Conservation (phyloP, 306 rosid species). For the Astragalus glycyphyllos region DNA sequence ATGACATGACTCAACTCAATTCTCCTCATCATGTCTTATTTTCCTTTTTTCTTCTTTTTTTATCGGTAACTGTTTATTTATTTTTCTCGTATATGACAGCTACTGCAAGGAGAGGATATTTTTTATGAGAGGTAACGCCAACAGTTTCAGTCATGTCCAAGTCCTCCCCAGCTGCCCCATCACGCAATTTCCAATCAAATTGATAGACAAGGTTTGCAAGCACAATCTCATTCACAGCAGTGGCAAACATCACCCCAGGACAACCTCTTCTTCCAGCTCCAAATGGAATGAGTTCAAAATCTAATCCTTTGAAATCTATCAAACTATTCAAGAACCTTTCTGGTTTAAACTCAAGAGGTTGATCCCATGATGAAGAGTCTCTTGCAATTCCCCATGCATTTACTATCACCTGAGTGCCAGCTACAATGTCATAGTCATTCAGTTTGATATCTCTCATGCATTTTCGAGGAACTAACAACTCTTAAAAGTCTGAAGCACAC, state of each 20-base stretch:
- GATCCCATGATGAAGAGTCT: constrained; percentile 39
- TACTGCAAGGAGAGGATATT: constrained; percentile 4
- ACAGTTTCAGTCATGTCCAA: constrained; percentile 18
- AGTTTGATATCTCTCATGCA: too few species aligned
- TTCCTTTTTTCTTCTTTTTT: too few species aligned
- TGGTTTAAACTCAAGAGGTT: constrained; percentile 43
- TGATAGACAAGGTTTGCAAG: constrained; percentile 26
- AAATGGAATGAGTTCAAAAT: constrained; percentile 41
- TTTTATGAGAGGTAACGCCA: background rate
- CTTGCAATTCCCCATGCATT: constrained; percentile 41
- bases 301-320: constrained; percentile 37
- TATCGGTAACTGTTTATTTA: background rate
- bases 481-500: background rate
- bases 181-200: too few species aligned
- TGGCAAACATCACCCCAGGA: constrained; percentile 32
- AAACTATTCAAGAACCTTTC: constrained; percentile 37
- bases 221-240: constrained; percentile 18
- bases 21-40: too few species aligned
- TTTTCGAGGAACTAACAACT: too few species aligned
- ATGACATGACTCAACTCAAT: too few species aligned
- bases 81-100: background rate
- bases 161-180: background rate
- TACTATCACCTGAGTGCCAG: constrained; percentile 38
- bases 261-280: constrained; percentile 51
- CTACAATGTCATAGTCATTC: constrained; percentile 42